Evolutionary conservation across 2,329 filamentous ascomycete species (phyloP).

Genomic region (Beauveria sp.): DNA sequence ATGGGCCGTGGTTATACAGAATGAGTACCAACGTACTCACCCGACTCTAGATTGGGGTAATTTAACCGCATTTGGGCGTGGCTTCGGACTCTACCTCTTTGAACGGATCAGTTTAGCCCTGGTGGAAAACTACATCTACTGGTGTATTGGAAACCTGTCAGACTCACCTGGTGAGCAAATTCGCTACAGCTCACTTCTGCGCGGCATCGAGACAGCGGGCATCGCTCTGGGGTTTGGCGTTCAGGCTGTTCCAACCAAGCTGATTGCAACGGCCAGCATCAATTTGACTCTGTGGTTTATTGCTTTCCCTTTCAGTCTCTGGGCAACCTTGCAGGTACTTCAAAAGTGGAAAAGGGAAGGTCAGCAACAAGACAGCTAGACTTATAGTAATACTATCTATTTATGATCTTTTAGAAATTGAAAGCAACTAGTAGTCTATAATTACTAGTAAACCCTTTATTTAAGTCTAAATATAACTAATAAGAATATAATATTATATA

Average conservation of each 20-base stretch:
- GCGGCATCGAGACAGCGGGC: conserved; percentile 33
- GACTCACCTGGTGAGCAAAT: conserved; percentile 36
- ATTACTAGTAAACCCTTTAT: too few relatives aligned
- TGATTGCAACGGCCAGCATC: conserved; percentile 36
- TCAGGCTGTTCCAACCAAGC: conserved; percentile 33
- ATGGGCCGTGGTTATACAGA: conserved; percentile 38
- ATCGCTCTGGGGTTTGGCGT: conserved; percentile 35
- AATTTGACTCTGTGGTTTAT: conserved; percentile 33
- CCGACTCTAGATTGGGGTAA: conserved; percentile 36
- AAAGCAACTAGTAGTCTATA: too few relatives aligned
- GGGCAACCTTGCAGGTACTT: conserved; percentile 33
- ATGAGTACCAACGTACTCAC: conserved; percentile 34
- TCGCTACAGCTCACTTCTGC: conserved; percentile 34
- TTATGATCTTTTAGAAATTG: too few relatives aligned
- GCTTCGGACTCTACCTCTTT: conserved; percentile 35
- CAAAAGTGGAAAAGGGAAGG: conserved; percentile 27
- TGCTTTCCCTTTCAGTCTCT: conserved; percentile 35
- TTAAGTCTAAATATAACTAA: too few relatives aligned
- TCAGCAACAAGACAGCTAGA: not conserved
- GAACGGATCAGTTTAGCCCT: conserved; percentile 30
- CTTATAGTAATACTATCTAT: too few relatives aligned
- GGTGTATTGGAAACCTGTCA: conserved; percentile 37
- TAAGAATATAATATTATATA: too few relatives aligned
- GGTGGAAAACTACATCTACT: conserved; percentile 38
- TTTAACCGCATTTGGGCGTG: conserved; percentile 26